Evolutionary conservation across 352 stramenopile species (phyloP), one percentile per base, ranked within the genome.

Genomic region (Phytophthora citricola): DNA sequence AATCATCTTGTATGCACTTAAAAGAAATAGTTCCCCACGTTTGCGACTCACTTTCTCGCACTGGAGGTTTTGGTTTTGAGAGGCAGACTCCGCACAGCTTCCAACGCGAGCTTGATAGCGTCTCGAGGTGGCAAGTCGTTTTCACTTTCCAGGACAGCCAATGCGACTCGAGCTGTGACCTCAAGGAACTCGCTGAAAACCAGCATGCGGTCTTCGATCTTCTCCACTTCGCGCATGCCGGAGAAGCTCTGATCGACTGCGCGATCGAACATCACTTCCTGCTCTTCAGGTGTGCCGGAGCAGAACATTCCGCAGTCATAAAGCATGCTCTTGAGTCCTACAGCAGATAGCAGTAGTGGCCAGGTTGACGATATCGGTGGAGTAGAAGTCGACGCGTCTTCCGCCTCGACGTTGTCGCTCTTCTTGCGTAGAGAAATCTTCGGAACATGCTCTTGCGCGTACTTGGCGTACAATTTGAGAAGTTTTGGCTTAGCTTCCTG

Each of bases 241-340:
- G 36, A 73, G 57, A 94, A 92, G 54, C 81, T 89, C 44, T 92
- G 82, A 10, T 83, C 70, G 29, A 93, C 74, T 1, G 83, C 81
- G 50, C 85, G 60, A 29, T 59, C 32, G 51, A 90, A 95, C n/a
- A 92, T 57, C 6, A 54, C 60, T 29, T 89, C 78, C 50, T 93
- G 85, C 2, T 75, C 46, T 29, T 79, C 72, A 5, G 69, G 59
- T 44, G 91, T 83, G 9, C 85, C 84, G 4, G 75, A 75, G 43
- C 82, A 92, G 56, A 95, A 93, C 51, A 95, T 81, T 9, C 87
- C 85, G 45, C 79, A 88, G 57, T 95, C 84, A 58, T 89, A 91
- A 9, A 94, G 49, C 81, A 95, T 81, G 43, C 65, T 80, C 50
- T 79, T 91, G 49, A 91, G 69, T 11, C 66, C 78, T 14, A 60